These are phyloP conservation scores for Naematelia encephala DNA, from an alignment of 768 basidiomycete genomes.

Conservation along the genomic window DNA sequence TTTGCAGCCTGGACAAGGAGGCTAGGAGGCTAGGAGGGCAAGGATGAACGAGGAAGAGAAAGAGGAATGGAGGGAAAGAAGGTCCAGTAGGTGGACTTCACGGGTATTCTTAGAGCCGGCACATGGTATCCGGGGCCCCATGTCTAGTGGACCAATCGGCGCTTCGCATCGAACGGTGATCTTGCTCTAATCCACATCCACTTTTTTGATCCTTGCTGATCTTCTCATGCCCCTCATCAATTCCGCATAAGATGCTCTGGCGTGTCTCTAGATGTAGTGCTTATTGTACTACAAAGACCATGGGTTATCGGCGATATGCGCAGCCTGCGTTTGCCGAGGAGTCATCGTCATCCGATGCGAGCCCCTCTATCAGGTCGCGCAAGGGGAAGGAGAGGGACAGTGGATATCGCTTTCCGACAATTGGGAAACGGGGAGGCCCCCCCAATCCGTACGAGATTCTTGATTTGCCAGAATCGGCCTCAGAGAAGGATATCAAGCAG, in stretches of 20 bases:
- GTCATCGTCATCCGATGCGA: neutral
- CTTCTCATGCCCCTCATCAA: neutral
- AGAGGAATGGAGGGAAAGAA: neutral
- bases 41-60: neutral
- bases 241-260: neutral
- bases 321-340: neutral
- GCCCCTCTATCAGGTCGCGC: neutral
- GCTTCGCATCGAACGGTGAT: too few species aligned
- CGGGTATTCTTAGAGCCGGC: too few species aligned
- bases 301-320: neutral
- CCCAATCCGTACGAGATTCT: constrained; percentile 47
- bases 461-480: constrained; percentile 33
- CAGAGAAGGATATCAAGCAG: constrained; percentile 36
- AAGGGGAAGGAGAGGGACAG: constrained; percentile 18
- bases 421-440: constrained; percentile 25
- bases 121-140: neutral
- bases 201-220: too few species aligned
- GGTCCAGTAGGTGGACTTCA: neutral
- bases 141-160: too few species aligned
- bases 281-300: neutral
- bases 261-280: neutral
- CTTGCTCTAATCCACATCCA: too few species aligned
- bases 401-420: constrained; percentile 33
- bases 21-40: too few species aligned
- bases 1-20: too few species aligned